Conservation (phyloP, 805 yeast species). For the Clavispora fructus region DNA sequence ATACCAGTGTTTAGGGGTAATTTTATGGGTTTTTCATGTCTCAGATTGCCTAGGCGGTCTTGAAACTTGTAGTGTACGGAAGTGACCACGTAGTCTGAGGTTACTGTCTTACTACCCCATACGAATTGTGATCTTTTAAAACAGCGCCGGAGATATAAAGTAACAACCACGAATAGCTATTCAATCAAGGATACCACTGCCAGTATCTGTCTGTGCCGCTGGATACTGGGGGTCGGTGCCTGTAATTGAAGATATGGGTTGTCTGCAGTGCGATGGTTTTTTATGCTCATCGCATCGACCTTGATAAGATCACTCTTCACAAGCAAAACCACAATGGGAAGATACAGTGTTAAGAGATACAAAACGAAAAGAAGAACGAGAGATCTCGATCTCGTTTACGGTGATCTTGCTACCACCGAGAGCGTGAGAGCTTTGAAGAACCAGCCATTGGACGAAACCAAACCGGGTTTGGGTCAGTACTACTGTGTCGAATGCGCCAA, state of each 20-base stretch:
- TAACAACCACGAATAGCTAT: too few relatives aligned
- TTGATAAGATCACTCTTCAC: not conserved
- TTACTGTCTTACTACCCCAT: too few relatives aligned
- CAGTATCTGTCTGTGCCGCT: too few relatives aligned
- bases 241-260: not conserved
- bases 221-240: not conserved
- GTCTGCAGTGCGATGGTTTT: not conserved
- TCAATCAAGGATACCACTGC: too few relatives aligned
- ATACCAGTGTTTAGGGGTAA: too few relatives aligned
- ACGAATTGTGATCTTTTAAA: too few relatives aligned
- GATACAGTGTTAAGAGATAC: constrained; percentile 79
- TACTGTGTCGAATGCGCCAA: constrained; percentile 94
- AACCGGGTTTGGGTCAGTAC: constrained; percentile 92
- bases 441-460: constrained; percentile 83
- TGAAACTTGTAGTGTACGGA: too few relatives aligned
- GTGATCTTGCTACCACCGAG: constrained; percentile 63
- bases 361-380: constrained; percentile 85
- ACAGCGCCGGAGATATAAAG: too few relatives aligned
- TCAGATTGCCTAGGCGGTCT: too few relatives aligned
- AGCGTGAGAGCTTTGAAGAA: constrained; percentile 62
- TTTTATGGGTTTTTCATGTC: too few relatives aligned
- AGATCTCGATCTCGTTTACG: constrained; percentile 77
- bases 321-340: constrained; percentile 52
- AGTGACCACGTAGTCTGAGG: too few relatives aligned
- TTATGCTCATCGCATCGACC: constrained; percentile 2